These are phyloP conservation scores for Deinandra increscens DNA, from an alignment of 129 eudicot species.

Conservation along the genomic window DNA sequence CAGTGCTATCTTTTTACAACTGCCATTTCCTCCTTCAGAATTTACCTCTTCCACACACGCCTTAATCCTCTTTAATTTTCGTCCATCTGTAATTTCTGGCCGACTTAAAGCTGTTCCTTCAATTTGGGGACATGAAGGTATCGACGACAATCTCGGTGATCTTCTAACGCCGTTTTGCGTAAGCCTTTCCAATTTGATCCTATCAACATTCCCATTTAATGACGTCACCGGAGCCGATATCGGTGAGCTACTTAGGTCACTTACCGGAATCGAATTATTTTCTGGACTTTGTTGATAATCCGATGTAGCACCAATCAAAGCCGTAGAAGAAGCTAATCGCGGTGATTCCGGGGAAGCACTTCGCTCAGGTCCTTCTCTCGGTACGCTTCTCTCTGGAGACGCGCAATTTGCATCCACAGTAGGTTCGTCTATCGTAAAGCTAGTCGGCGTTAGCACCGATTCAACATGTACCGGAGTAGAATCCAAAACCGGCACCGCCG, in stretches of 20 bases:
- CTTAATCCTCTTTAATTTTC: constrained; percentile 19
- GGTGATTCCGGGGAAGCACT: background rate
- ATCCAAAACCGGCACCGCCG: constrained; percentile 24
- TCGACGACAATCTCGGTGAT: constrained; percentile 34
- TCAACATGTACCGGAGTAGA: background rate
- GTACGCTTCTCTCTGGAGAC: background rate
- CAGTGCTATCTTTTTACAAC: constrained; percentile 23
- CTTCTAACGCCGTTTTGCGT: constrained; percentile 21
- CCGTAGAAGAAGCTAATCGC: background rate
- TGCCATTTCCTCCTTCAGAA: constrained; percentile 6
- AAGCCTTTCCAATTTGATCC: constrained; percentile 6
- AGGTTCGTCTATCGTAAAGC: background rate
- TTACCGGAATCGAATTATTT: background rate
- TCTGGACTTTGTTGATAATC: background rate
- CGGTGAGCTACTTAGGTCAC: constrained; percentile 32
- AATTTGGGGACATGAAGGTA: background rate
- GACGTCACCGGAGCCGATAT: constrained; percentile 35
- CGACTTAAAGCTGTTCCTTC: background rate
- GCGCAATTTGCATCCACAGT: background rate
- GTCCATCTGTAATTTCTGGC: background rate
- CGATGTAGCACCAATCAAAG: background rate
- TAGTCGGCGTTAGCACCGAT: constrained; percentile 14
- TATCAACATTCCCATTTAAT: constrained; percentile 8
- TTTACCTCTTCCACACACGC: constrained; percentile 21
- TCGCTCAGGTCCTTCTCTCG: background rate